phyloP scores from a whole-genome alignment of 176 grass and related monocot genomes.

The Oryza officinalis region DNA sequence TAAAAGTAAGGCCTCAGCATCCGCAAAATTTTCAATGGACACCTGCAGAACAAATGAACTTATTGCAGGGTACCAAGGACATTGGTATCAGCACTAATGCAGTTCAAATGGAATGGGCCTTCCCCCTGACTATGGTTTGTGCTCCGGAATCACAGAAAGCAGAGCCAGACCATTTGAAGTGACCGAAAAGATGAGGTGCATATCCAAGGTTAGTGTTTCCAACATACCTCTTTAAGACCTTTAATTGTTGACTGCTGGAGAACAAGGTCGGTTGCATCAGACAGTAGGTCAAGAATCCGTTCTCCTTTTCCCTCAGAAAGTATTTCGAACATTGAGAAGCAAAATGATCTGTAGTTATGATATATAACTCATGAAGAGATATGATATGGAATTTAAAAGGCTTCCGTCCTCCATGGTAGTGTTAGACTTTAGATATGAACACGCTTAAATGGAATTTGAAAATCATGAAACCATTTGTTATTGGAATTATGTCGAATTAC shows the following conservation, averaged over 20 bases:
- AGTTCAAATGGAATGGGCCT: conserved; percentile 5
- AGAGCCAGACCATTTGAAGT: background rate
- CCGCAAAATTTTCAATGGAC: conserved; percentile 46
- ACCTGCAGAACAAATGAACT: conserved; percentile 54
- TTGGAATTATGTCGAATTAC: background rate
- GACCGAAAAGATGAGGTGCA: background rate
- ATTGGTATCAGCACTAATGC: background rate
- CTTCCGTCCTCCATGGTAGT: background rate
- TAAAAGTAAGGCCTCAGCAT: conserved; percentile 62
- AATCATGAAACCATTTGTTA: background rate
- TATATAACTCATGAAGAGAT: conserved; percentile 8
- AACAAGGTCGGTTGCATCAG: conserved; percentile 53
- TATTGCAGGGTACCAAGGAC: conserved; percentile 9
- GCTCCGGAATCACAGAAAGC: background rate
- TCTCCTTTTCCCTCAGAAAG: conserved; percentile 84
- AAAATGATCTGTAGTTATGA: conserved; percentile 60
- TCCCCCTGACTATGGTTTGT: background rate
- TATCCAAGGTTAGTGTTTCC: background rate
- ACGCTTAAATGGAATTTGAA: background rate
- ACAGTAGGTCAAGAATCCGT: conserved; percentile 71
- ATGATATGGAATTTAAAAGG: conserved; percentile 6
- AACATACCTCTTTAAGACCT: conserved; percentile 87
- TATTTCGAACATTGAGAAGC: conserved; percentile 84
- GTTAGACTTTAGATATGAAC: conserved; percentile 3
- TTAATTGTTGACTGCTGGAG: conserved; percentile 72